Percentiles rank a stretch among this genome's conserved stretches.
These are phyloP conservation scores for Citrus reticulata DNA, from an alignment of 345 rosid genomes.

Conservation along the genomic window DNA sequence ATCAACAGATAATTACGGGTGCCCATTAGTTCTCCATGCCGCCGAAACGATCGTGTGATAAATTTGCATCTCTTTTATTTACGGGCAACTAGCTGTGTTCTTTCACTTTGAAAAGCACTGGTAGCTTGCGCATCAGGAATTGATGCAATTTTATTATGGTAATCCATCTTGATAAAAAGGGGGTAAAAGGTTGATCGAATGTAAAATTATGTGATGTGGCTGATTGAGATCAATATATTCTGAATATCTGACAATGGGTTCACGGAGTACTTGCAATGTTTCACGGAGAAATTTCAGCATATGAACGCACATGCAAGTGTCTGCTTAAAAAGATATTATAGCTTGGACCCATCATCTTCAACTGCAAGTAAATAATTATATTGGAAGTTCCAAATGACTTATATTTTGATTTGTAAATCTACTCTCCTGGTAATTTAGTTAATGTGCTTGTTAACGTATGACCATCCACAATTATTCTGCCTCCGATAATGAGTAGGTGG, in stretches of 20 bases:
- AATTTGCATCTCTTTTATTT: neutral
- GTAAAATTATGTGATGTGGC: neutral
- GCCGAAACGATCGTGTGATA: neutral
- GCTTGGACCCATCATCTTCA: neutral
- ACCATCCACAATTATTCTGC: neutral
- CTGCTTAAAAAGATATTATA: neutral
- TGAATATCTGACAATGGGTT: neutral
- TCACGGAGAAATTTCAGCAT: neutral
- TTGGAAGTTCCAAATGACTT: no score
- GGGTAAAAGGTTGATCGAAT: neutral
- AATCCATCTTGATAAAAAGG: neutral
- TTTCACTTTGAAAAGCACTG: neutral
- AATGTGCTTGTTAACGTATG: neutral
- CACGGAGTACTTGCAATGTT: no score
- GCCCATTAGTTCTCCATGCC: neutral
- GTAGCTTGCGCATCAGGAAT: neutral
- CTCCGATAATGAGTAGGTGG: neutral
- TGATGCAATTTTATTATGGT: neutral
- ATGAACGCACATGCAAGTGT: neutral
- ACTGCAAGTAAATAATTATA: no score
- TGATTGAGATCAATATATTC: neutral
- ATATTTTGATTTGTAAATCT: no score
- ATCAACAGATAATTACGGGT: neutral
- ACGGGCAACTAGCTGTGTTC: neutral
- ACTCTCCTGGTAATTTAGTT: neutral